A percentile compares a stretch with the other conserved stretches of the same genome.
Evolutionary conservation across 331 rosid genomes (phyloP).

Genomic region (Saraca asoca): DNA sequence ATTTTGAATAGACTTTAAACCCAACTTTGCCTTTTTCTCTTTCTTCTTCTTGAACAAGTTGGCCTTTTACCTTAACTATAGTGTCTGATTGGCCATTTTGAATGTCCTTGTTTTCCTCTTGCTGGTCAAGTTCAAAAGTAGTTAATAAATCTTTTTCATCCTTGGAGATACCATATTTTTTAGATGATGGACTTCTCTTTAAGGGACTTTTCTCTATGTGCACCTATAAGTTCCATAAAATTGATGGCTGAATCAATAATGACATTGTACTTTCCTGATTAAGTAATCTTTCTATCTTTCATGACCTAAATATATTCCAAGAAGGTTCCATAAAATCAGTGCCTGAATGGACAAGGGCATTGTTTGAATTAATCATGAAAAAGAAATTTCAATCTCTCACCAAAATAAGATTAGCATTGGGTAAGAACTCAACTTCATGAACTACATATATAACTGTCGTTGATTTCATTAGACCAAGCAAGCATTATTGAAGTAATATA

Average conservation of each 20-base stretch:
- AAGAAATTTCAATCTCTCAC: conserved; percentile 45
- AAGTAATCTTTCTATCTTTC: conserved; percentile 83
- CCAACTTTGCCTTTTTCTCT: conserved; percentile 82
- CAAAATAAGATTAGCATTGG: conserved; percentile 80
- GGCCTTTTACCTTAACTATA: conserved; percentile 48
- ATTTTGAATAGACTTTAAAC: conserved; percentile 71
- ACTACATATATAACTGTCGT: conserved; percentile 84
- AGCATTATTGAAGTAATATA: too few species aligned
- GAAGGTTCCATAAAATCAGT: conserved; percentile 18
- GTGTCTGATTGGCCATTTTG: conserved; percentile 42
- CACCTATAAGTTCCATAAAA: conserved; percentile 82
- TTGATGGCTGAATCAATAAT: conserved; percentile 66
- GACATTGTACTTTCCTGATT: conserved; percentile 76
- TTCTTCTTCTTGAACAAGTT: conserved; percentile 90
- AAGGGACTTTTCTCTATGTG: conserved; percentile 62
- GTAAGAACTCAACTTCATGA: conserved; percentile 95
- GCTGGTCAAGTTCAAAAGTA: conserved; percentile 36
- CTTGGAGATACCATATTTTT: conserved; percentile 29
- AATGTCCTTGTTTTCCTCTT: conserved; percentile 41
- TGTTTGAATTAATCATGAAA: background rate
- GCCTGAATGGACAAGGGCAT: background rate
- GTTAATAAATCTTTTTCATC: conserved; percentile 30
- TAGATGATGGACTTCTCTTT: conserved; percentile 37
- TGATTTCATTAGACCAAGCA: conserved; percentile 66
- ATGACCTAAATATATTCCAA: conserved; percentile 75